A percentile compares a stretch with the other conserved stretches of the same genome.
phyloP scores from a whole-genome alignment of 1,284 basidiomycete species.

The Cryptococcus hybrid region DNA sequence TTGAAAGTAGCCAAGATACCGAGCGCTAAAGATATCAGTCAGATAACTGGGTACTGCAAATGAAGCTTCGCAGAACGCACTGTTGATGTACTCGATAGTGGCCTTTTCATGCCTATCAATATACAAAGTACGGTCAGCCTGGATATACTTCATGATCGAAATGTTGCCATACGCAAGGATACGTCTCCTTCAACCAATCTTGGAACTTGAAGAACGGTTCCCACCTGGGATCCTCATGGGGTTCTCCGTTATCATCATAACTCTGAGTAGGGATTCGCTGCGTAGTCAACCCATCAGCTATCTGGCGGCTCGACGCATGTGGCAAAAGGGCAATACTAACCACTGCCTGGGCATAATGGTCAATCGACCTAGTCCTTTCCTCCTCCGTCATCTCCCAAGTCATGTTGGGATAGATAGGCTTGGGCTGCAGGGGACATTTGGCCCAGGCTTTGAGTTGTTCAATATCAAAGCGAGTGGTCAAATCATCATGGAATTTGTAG shows the following conservation, averaged over 20 bases:
- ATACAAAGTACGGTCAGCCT: not conserved
- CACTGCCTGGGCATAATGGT: constrained; percentile 36
- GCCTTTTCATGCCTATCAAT: constrained; percentile 25
- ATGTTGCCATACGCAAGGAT: constrained; percentile 33
- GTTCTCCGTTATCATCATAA: constrained; percentile 49
- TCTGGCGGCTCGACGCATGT: not conserved
- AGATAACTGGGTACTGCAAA: not conserved
- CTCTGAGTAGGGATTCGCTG: constrained; percentile 45
- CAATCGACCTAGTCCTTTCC: constrained; percentile 25
- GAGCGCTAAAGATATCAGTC: constrained; percentile 28
- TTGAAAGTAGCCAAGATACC: constrained; percentile 53
- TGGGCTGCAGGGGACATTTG: constrained; percentile 40
- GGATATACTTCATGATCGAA: not conserved
- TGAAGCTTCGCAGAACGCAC: constrained; percentile 13
- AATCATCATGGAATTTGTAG: not conserved
- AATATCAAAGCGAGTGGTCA: constrained; percentile 3
- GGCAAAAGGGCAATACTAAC: constrained; percentile 19
- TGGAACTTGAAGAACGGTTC: constrained; percentile 46
- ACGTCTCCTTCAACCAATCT: constrained; percentile 38
- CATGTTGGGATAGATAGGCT: constrained; percentile 30
- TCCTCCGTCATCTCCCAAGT: constrained; percentile 33
- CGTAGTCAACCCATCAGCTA: not conserved
- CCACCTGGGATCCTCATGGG: constrained; percentile 47
- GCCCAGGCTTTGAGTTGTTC: constrained; percentile 10
- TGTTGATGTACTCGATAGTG: constrained; percentile 51